Evolutionary conservation across 1,284 basidiomycete genomes (phyloP).

Genomic region (Anthracocystis walkeri): DNA sequence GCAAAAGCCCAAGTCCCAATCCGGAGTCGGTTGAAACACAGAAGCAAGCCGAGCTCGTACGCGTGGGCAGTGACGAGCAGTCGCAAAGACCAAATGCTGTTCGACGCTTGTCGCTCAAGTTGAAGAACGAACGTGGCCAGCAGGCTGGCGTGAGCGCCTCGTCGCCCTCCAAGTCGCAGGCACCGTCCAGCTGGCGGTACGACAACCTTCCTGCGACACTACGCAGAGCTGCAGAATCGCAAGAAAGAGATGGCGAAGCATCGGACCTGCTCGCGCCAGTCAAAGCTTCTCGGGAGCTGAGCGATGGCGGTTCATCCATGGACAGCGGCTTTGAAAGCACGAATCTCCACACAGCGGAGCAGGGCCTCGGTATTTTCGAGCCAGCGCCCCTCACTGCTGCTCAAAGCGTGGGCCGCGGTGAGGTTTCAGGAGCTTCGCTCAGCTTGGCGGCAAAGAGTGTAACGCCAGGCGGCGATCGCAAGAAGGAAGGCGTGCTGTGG

Average conservation of each 20-base stretch:
- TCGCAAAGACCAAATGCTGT: not conserved
- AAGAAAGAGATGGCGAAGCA: not conserved
- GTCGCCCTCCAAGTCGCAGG: slow-evolving; percentile 16
- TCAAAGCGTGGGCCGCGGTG: slow-evolving; percentile 2
- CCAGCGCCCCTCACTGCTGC: slow-evolving; percentile 1
- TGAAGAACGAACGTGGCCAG: slow-evolving; percentile 14
- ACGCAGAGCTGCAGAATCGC: slow-evolving; percentile 15
- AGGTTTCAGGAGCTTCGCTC: not conserved
- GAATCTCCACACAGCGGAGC: not conserved
- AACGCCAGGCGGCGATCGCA: slow-evolving; percentile 38
- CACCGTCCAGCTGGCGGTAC: slow-evolving; percentile 27
- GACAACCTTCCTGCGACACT: slow-evolving; percentile 7
- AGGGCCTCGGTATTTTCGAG: slow-evolving; percentile 25
- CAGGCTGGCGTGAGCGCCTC: not conserved
- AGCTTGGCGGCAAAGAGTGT: not conserved
- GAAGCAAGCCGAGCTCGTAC: slow-evolving; percentile 11
- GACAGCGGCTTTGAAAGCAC: slow-evolving; percentile 2
- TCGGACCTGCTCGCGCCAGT: slow-evolving; percentile 1
- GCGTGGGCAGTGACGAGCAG: not conserved
- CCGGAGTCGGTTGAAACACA: not conserved
- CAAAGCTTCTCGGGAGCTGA: slow-evolving; percentile 2
- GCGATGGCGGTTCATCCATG: slow-evolving; percentile 14
- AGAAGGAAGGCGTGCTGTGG: slow-evolving; percentile 64
- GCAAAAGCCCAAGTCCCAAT: slow-evolving; percentile 5
- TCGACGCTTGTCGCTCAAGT: slow-evolving; percentile 29